These are phyloP conservation scores for Hypoxylon trugodes DNA, from an alignment of 495 filamentous ascomycete genomes.

Conservation along the genomic window DNA sequence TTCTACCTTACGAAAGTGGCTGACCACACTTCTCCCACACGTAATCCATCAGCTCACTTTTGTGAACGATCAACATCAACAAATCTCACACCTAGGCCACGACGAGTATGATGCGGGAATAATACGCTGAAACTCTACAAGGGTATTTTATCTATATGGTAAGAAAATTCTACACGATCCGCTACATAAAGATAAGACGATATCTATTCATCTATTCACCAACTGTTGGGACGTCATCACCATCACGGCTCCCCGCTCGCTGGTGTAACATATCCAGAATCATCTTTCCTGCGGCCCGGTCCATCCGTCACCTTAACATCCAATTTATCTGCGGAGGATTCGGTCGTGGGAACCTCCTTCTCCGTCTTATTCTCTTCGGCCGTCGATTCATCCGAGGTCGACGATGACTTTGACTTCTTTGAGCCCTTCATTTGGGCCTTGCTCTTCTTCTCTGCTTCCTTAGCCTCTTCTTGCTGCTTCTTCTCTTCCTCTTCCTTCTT, in stretches of 20 bases:
- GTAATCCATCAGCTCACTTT: conserved; percentile 17
- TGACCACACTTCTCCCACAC: background rate
- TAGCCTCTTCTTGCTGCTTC: conserved; percentile 42
- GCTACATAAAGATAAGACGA: background rate
- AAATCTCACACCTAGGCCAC: background rate
- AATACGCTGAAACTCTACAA: background rate
- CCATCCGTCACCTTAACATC: conserved; percentile 24
- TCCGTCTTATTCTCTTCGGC: conserved; percentile 10
- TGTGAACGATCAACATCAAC: conserved; percentile 9
- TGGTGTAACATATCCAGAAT: conserved; percentile 41
- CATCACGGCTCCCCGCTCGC: conserved; percentile 30
- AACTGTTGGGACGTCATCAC: too few species aligned
- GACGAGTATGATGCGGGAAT: conserved; percentile 10
- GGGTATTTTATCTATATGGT: background rate
- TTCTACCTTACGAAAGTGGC: too few species aligned
- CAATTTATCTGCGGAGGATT: conserved; percentile 15
- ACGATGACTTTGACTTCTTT: conserved; percentile 6
- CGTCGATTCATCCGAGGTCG: conserved; percentile 8
- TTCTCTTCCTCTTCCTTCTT: conserved; percentile 47
- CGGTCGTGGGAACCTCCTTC: conserved; percentile 18
- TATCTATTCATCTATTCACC: background rate
- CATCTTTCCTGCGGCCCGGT: conserved; percentile 31
- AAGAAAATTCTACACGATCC: background rate
- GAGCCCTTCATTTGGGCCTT: conserved; percentile 38
- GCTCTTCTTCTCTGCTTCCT: conserved; percentile 32